Percentiles rank a stretch among this genome's conserved stretches.
phyloP scores from a whole-genome alignment of 2,329 filamentous ascomycete genomes.

The Aspergillus alliaceus region DNA sequence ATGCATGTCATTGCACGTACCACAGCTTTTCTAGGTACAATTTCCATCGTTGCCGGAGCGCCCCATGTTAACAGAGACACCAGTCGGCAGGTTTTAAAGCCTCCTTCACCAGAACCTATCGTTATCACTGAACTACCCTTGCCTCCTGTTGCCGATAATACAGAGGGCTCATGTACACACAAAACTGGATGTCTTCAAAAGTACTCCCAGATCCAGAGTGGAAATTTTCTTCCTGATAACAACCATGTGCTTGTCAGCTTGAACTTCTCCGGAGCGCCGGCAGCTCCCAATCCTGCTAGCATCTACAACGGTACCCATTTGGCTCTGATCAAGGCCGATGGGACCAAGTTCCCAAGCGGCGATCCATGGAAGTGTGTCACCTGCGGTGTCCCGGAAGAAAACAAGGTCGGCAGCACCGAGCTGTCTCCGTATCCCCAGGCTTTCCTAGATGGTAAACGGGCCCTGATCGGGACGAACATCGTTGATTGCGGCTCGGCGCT shows the following conservation, averaged over 20 bases:
- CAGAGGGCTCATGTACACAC: conserved; percentile 33
- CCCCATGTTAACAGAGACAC: background rate
- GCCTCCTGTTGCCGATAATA: conserved; percentile 34
- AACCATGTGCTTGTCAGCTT: conserved; percentile 43
- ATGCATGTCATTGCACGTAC: background rate
- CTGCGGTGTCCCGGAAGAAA: conserved; percentile 42
- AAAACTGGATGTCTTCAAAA: conserved; percentile 40
- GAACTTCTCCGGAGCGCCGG: conserved; percentile 46
- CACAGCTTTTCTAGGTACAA: background rate
- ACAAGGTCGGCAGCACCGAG: conserved; percentile 24
- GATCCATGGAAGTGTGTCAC: conserved; percentile 52
- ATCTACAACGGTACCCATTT: conserved; percentile 46
- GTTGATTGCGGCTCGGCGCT: conserved; percentile 39
- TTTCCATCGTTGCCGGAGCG: background rate
- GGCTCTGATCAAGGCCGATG: conserved; percentile 46
- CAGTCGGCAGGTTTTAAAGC: background rate
- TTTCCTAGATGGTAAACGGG: conserved; percentile 41
- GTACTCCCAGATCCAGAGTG: conserved; percentile 24
- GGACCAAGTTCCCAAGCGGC: conserved; percentile 43
- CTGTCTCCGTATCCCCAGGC: conserved; percentile 45
- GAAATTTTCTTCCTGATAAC: conserved; percentile 45
- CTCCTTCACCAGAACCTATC: conserved; percentile 33
- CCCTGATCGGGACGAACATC: conserved; percentile 28
- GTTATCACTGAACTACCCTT: conserved; percentile 37
- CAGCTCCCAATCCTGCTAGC: conserved; percentile 39